Conservation (phyloP, 2,329 filamentous ascomycete species). For the Hypomyces rosellus region DNA sequence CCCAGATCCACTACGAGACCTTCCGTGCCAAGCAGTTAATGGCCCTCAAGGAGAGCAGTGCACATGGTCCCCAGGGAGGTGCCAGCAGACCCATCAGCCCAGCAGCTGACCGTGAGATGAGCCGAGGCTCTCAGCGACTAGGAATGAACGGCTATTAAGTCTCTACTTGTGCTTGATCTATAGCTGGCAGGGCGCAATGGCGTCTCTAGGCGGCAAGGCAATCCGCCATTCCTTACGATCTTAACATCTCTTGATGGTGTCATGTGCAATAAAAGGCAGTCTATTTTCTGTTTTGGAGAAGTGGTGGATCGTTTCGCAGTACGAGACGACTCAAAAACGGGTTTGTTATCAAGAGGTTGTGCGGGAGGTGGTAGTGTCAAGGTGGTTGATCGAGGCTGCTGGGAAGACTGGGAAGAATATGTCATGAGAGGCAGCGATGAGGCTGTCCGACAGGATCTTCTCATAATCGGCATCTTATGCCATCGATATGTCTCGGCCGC, state of each 20-base stretch:
- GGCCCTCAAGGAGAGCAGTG: slow-evolving; percentile 96
- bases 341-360: slow-evolving; percentile 15
- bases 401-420: background rate
- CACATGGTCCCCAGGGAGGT: slow-evolving; percentile 62
- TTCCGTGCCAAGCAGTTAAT: slow-evolving; percentile 99
- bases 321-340: slow-evolving; percentile 14
- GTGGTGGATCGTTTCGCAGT: slow-evolving; percentile 13
- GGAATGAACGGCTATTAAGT: slow-evolving; percentile 97
- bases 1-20: slow-evolving; percentile 99
- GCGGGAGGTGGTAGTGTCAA: slow-evolving; percentile 13
- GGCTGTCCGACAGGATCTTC: background rate
- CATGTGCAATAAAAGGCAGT: slow-evolving; percentile 22
- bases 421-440: background rate
- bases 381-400: slow-evolving; percentile 1
- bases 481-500: background rate
- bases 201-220: slow-evolving; percentile 25
- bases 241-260: slow-evolving; percentile 25
- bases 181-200: slow-evolving; percentile 27
- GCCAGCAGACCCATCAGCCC: slow-evolving; percentile 89
- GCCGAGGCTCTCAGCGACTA: slow-evolving; percentile 93
- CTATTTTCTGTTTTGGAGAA: slow-evolving; percentile 18
- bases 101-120: slow-evolving; percentile 88
- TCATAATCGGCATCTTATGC: background rate
- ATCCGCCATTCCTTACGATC: slow-evolving; percentile 18
- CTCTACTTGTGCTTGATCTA: slow-evolving; percentile 23